phyloP scores from a whole-genome alignment of 2,329 filamentous ascomycete species.

The Amylocarpus encephaloides region DNA sequence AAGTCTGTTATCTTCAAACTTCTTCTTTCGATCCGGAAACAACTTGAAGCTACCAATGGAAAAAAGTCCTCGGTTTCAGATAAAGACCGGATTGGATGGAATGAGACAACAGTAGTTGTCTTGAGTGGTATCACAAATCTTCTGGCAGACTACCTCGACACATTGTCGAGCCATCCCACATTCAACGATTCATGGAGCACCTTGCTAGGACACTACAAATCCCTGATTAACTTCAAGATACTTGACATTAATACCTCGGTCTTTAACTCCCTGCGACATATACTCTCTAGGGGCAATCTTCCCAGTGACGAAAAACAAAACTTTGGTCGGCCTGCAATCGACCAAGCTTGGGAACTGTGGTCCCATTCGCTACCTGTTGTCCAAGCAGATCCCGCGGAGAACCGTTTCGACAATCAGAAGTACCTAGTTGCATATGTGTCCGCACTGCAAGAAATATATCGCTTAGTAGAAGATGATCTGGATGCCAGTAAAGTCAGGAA shows the following conservation, averaged over 20 bases:
- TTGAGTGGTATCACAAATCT: constrained; percentile 67
- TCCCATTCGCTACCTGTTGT: constrained; percentile 54
- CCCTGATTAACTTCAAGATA: constrained; percentile 54
- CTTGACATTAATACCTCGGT: constrained; percentile 67
- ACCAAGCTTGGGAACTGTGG: constrained; percentile 65
- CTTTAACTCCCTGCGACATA: constrained; percentile 59
- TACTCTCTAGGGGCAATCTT: constrained; percentile 47
- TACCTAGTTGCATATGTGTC: constrained; percentile 81
- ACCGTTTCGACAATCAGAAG: constrained; percentile 63
- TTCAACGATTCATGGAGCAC: constrained; percentile 73
- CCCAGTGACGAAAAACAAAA: constrained; percentile 33
- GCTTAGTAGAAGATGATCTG: constrained; percentile 60
- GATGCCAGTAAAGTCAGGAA: constrained; percentile 54
- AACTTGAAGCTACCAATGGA: constrained; percentile 38
- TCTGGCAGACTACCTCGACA: constrained; percentile 68
- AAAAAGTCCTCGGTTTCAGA: constrained; percentile 33
- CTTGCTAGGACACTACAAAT: constrained; percentile 62
- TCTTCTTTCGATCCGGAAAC: constrained; percentile 60
- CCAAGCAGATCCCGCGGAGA: constrained; percentile 36
- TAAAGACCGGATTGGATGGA: constrained; percentile 52
- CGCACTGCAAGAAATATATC: constrained; percentile 70
- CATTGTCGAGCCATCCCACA: constrained; percentile 57
- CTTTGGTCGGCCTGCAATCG: constrained; percentile 41
- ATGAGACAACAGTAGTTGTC: constrained; percentile 69
- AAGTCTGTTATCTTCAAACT: constrained; percentile 75